Evolutionary conservation across 1,284 basidiomycete genomes (phyloP).

Genomic region (Xanthoconium separans): DNA sequence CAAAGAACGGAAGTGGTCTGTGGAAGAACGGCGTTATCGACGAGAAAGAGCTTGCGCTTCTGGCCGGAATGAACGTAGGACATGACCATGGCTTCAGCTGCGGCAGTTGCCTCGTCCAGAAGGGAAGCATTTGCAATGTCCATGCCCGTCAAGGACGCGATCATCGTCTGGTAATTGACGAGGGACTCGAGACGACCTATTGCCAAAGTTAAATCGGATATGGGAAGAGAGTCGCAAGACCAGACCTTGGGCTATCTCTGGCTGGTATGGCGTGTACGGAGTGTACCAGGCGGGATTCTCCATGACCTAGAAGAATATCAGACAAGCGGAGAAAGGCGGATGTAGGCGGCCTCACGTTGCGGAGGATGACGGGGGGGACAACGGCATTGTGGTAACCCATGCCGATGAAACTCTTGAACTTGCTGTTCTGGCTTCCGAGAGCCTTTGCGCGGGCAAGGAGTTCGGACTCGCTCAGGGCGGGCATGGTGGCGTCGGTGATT

Average conservation of each 20-base stretch:
- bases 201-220: conserved; percentile 11
- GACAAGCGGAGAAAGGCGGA: neutral
- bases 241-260: conserved; percentile 89
- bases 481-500: conserved; percentile 69
- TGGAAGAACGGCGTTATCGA: conserved; percentile 79
- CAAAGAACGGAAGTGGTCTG: conserved; percentile 87
- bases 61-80: conserved; percentile 63
- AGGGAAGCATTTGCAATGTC: conserved; percentile 94
- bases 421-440: conserved; percentile 77
- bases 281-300: conserved; percentile 99
- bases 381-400: conserved; percentile 98
- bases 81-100: conserved; percentile 92
- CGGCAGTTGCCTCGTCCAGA: conserved; percentile 90
- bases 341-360: conserved; percentile 63
- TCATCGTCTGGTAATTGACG: conserved; percentile 97
- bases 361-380: conserved; percentile 89
- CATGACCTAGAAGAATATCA: conserved; percentile 60
- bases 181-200: conserved; percentile 92
- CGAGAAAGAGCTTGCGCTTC: conserved; percentile 84
- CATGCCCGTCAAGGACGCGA: conserved; percentile 92
- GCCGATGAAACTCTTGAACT: conserved; percentile 92
- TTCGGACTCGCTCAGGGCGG: conserved; percentile 84
- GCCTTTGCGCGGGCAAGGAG: conserved; percentile 75
- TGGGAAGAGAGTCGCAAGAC: conserved; percentile 9
- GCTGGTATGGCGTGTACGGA: conserved; percentile 93